Evolutionary conservation across 2,329 filamentous ascomycete species (phyloP), one percentile per base, ranked within the genome.

Genomic region (Sphaceloma murrayae): DNA sequence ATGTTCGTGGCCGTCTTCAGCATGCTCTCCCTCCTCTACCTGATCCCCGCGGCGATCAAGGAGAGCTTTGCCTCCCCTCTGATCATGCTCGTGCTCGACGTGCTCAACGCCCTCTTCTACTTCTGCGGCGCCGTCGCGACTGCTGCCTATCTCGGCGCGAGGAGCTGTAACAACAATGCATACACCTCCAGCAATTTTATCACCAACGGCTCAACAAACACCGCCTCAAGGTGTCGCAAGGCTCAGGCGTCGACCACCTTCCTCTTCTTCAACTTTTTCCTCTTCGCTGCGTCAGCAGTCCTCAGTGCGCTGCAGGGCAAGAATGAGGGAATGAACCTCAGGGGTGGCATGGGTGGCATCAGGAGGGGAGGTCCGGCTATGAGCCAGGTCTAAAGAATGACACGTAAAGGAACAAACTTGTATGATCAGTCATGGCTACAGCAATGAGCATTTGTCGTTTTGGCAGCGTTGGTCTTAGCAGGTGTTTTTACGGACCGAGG

Each of bases 161-260:
- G 78, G 58, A 78, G 82, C 70, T 89, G 84, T 65, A 67, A 68
- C 53, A 74, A 78, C 56, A 14, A 43, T 36, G 75, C 51, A 46
- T 69, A 68, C 55, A 60, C 59, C 18, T 34, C 47, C 38, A 62
- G 50, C 36, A 64, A 64, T 58, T 58, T 53, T 17, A 62, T 68
- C 49, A 67, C 62, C 45, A 65, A 64, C 51, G 60, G 58, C 48
- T 78, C 77, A 34, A 48, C 51, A 49, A 59, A 80, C 61, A 67
- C 72, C 48, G 61, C 68, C 58, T 77, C 80, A 67, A 74, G 81
- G 52, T 88, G 84, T 66, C 78, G 75, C 50, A 77, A 85, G 64
- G 74, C 85, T 11, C 83, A 88, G 66, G 83, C 83, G 27, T 74
- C 75, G 50, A 77, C 75, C 24, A 81, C 76, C 27, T 89, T 89